Conservation (phyloP, 2,329 filamentous ascomycete genomes). For the Fusarium pininemorale region DNA sequence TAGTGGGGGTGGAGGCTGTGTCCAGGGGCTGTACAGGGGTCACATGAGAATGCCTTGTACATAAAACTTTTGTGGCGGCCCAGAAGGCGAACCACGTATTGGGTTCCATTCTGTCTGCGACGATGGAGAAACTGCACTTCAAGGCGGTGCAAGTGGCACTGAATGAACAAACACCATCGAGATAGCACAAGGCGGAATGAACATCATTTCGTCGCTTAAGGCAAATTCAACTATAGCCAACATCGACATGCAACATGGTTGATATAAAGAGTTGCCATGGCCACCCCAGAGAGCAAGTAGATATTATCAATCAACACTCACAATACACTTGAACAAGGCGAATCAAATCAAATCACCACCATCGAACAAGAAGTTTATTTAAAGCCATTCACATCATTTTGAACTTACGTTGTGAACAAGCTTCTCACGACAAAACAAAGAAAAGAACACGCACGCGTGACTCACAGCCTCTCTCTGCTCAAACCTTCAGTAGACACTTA, state of each 20-base stretch:
- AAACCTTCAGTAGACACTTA: background rate
- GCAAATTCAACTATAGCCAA: too few species aligned
- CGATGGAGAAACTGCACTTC: background rate
- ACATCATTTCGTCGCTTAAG: too few species aligned
- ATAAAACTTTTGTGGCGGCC: background rate
- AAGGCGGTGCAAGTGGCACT: background rate
- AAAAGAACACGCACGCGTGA: background rate
- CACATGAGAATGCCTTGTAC: background rate
- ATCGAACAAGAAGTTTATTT: background rate
- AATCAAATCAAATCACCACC: background rate
- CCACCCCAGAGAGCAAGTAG: background rate
- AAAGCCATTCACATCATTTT: background rate
- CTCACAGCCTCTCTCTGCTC: background rate
- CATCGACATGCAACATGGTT: background rate
- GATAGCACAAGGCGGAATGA: background rate
- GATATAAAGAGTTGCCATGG: background rate
- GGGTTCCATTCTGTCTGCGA: background rate
- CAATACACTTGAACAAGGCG: background rate
- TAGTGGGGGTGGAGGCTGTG: background rate
- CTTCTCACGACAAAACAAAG: background rate
- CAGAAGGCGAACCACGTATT: background rate
- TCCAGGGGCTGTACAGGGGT: background rate
- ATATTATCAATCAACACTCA: background rate
- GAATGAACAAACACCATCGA: background rate
- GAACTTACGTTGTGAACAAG: constrained; percentile 1